Evolutionary conservation across 139 green algal species (phyloP), one percentile per base, ranked within the genome.

Genomic region (Microglena sp.): DNA sequence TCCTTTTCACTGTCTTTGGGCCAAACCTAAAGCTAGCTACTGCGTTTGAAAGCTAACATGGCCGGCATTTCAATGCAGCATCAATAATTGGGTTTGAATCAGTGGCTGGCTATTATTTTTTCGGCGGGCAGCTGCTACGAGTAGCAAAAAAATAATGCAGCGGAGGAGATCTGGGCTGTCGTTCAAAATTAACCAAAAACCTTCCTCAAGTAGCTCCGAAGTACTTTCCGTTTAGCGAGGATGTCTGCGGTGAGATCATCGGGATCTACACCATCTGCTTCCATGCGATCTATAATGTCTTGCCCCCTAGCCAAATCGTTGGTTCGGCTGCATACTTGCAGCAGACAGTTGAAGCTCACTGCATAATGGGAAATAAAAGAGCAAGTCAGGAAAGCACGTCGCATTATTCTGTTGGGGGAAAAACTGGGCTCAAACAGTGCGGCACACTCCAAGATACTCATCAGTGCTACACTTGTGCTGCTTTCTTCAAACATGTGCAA

Each of bases 281-380:
- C 64, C 88, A 95, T 95, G 65, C 85, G 80, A 21, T 85, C 80
- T 54, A 95, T 80, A n/a, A 95, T 72, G 45, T 92, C 85, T 26
- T 79, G 56, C 0, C 82, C 88, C 2, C 88, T 62, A 26, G 86
- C 78, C 24, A 82, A 62, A 65, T 95, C 88, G n/a, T 86, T 85
- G 3, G 76, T 86, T 46, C 71, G 73, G 22, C 69, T 75, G 67
- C 88, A 95, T 8, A 89, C 73, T 54, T 90, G 84, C 33, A 95
- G 77, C 68, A 95, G 62, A 5, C 74, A 75, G 68, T 92, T 95
- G 82, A 84, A 93, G 7, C 76, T 82, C 1, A 71, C 82, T 87
- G 77, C 60, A 66, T 29, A 0, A 33, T n/a, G 29, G 26, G 43
- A 64, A 59, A 29, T 33, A 60, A 4, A 58, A 5, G 5, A 35